Base-by-base conservation (phyloP, 306 rosid species). In the Trifolium repens region DNA sequence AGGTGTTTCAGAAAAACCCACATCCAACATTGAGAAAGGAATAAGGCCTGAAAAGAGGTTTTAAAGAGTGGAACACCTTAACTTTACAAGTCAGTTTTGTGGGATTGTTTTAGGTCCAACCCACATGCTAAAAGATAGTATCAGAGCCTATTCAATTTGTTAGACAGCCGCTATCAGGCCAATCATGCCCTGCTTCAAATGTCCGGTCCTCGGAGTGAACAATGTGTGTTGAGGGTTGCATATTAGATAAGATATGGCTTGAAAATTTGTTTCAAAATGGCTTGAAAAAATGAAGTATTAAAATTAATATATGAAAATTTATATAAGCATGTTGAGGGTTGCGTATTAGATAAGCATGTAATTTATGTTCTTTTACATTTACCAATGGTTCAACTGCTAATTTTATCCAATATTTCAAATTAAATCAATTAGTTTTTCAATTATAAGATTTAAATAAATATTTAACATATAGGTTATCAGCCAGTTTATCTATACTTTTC, bases 331-430 rank as follows among this genome's bases (percentile, higher is more conserved):
- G n/a, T n/a, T n/a, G n/a, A n/a, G n/a, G n/a, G n/a, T n/a, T n/a
- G n/a, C n/a, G n/a, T n/a, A n/a, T n/a, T n/a, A n/a, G n/a, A n/a
- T 50, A 5, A 50, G 57, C 57, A 50, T 49, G 22, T 15, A 22
- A 15, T 50, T 50, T 50, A 50, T n/a, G 57, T 17, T 50, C 57
- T 50, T 50, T n/a, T n/a, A 50, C 9, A 2, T n/a, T n/a, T 50
- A 50, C 57, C 57, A 32, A 32, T 32, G 35, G 35, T 32, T 32
- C 35, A 32, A 32, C 6, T 32, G 35, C 35, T 32, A 32, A 50
- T 15, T n/a, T 50, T 50, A 55, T 55, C 61, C 61, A 22, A 55
- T 34, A 55, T 54, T 60, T 30, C 66, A 60, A 60, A 60, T 60
- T 59, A 22, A 60, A 59, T 26, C 19, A 27, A 9, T 5, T 60